A percentile compares a stretch with the other conserved stretches of the same genome.
These are phyloP conservation scores for Linum lewisii DNA, from an alignment of 345 rosid species.

Conservation along the genomic window DNA sequence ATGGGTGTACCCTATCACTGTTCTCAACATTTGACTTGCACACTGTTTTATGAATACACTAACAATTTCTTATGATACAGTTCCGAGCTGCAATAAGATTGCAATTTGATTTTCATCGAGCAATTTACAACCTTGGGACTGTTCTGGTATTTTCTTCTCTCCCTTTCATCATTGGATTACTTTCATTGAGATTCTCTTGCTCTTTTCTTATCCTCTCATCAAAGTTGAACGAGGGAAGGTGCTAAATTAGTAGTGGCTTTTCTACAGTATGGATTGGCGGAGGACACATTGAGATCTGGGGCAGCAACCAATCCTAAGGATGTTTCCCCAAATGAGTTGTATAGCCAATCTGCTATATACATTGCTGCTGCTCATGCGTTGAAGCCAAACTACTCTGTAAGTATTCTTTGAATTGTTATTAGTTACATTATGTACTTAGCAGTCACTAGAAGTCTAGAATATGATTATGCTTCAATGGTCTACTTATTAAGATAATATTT, in stretches of 20 bases:
- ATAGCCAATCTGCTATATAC: slow-evolving; percentile 93
- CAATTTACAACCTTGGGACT: slow-evolving; percentile 97
- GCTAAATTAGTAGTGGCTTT: slow-evolving; percentile 6
- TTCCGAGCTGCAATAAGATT: slow-evolving; percentile 89
- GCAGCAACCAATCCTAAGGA: slow-evolving; percentile 56
- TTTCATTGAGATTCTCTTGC: not conserved
- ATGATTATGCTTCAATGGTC: not conserved
- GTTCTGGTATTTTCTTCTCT: slow-evolving; percentile 61
- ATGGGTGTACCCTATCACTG: slow-evolving; percentile 6
- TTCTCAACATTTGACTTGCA: slow-evolving; percentile 12
- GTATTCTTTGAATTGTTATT: slow-evolving; percentile 1
- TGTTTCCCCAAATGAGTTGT: slow-evolving; percentile 79
- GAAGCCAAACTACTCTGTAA: slow-evolving; percentile 91
- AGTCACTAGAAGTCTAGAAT: not conserved
- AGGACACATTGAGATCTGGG: slow-evolving; percentile 81
- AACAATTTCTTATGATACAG: slow-evolving; percentile 31
- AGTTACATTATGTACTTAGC: not conserved
- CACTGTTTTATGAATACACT: not conserved
- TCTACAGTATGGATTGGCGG: slow-evolving; percentile 89
- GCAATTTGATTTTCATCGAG: slow-evolving; percentile 96
- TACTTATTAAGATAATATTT: not conserved
- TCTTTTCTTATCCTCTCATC: slow-evolving; percentile 1
- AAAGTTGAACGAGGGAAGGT: not conserved
- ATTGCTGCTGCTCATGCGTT: slow-evolving; percentile 98
- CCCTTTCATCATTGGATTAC: slow-evolving; percentile 3